Evolutionary conservation across 2,329 filamentous ascomycete species (phyloP).

Genomic region (Paracoccidioides brasiliensis): DNA sequence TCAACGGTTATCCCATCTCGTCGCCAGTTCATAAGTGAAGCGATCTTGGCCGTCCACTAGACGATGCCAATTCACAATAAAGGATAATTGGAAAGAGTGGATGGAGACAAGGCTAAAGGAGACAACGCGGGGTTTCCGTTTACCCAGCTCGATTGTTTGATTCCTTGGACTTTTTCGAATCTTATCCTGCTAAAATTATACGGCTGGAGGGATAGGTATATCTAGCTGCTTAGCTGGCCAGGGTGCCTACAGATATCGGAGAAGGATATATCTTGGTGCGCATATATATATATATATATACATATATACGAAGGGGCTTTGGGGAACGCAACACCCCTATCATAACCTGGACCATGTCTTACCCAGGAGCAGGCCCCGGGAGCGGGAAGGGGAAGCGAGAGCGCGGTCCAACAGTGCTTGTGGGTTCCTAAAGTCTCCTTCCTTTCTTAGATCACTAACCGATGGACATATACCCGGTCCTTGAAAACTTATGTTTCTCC

Average conservation of each 20-base stretch:
- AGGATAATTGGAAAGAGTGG: too few relatives aligned
- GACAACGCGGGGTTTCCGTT: too few relatives aligned
- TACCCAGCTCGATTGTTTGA: too few relatives aligned
- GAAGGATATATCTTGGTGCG: neutral
- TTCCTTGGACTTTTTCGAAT: too few relatives aligned
- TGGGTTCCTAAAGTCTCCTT: conserved; percentile 13
- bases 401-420: conserved; percentile 34
- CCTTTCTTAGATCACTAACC: neutral
- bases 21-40: neutral
- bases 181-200: too few relatives aligned
- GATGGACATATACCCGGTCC: neutral
- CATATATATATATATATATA: neutral
- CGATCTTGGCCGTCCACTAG: neutral
- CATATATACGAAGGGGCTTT: neutral
- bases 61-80: too few relatives aligned
- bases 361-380: neutral
- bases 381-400: conserved; percentile 15
- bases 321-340: neutral
- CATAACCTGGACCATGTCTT: neutral
- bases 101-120: too few relatives aligned
- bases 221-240: too few relatives aligned
- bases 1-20: neutral
- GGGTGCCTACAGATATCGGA: neutral
- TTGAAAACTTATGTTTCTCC: neutral
- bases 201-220: too few relatives aligned